Base-by-base conservation (phyloP, 2,329 filamentous ascomycete genomes). In the Stachybotrys elegans region DNA sequence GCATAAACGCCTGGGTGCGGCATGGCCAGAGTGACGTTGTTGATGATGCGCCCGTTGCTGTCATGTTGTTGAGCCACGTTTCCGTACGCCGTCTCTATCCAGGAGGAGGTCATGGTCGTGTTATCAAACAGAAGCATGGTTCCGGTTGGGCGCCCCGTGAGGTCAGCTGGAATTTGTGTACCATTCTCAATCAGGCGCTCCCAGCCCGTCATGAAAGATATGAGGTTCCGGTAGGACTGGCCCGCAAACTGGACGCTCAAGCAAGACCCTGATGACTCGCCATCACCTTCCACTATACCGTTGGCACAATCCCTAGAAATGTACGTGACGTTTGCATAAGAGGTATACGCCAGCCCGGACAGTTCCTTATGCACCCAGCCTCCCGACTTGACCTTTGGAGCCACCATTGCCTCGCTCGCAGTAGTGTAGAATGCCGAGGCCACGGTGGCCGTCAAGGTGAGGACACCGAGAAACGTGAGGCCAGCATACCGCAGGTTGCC, bases 21-120 rank as follows among this genome's bases (percentile, higher is more conserved):
- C 75, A 91, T 84, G 0, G 86, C 85, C 51, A 91, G 71, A 0
- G 84, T 86, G 21, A 89, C 79, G 50, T 91, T 90, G 58, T 90
- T 87, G 54, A 92, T 68, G 29, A 85, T 71, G 21, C 85, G 72
- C 0, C 68, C 64, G 43, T 78, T 60, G 11, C 70, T 57, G 5
- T 69, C 57, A 4, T 73, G 83, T 0, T 71, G 65, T 4, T 66
- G 60, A 0, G 71, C 70, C 16, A 81, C 73, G 44, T 87, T 70
- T 25, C 72, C 64, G 8, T 72, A 65, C 2, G 73, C 54, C 0
- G 63, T 68, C 45, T 85, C 73, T 29, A 90, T 79, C 87, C 87
- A 93, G 2, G 78, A 71, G 0, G 80, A 83, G 2, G 66, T 72
- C 43, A 91, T 70, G 0, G 85, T 89, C 0, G 83, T 88, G 51